Conservation (phyloP, 2,329 filamentous ascomycete species). For the Ceratocystis destructans region DNA sequence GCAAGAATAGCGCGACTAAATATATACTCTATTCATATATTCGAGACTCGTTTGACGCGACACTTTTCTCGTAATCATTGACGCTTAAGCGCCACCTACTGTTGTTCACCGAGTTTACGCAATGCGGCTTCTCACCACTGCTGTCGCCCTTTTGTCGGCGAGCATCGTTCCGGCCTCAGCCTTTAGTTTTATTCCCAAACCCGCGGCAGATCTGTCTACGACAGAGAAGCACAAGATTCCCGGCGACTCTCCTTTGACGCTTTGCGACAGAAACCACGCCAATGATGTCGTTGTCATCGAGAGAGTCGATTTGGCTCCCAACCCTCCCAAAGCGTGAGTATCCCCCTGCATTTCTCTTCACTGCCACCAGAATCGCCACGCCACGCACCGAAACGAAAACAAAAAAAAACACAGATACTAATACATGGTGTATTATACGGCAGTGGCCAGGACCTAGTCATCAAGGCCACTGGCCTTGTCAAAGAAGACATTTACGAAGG, state of each 20-base stretch:
- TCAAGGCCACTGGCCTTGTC: constrained; percentile 66
- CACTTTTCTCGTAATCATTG: not conserved
- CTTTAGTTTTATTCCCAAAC: constrained; percentile 30
- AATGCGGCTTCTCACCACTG: constrained; percentile 25
- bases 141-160: constrained; percentile 35
- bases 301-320: constrained; percentile 67
- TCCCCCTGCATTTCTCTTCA: constrained; percentile 18
- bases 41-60: not conserved
- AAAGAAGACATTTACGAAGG: constrained; percentile 59
- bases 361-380: too few relatives aligned
- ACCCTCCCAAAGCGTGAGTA: constrained; percentile 74
- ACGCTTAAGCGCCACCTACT: not conserved
- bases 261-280: constrained; percentile 54
- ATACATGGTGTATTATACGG: constrained; percentile 4
- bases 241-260: constrained; percentile 72
- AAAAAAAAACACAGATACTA: not conserved
- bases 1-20: not conserved
- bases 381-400: not conserved
- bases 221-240: constrained; percentile 50
- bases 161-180: constrained; percentile 34
- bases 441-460: constrained; percentile 65
- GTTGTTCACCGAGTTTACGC: not conserved
- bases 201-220: constrained; percentile 11
- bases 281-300: constrained; percentile 63
- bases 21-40: not conserved